Evolutionary conservation across 768 basidiomycete genomes (phyloP), one percentile per base, ranked within the genome.

Genomic region (Pholiota conissans): DNA sequence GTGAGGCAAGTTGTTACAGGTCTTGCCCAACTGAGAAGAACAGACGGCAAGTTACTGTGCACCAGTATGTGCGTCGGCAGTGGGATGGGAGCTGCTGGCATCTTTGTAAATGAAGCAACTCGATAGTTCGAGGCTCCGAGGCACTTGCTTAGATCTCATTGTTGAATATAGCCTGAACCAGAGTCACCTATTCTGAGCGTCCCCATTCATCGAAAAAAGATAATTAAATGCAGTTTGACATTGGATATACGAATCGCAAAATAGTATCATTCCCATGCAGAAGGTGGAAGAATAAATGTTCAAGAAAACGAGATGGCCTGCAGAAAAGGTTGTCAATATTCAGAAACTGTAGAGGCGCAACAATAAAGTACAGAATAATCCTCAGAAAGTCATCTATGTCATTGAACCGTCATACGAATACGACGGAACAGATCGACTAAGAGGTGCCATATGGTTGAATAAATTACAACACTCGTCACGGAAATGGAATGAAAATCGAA

Each of bases 381-480:
- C 84, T 91, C 90, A 91, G 86, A 79, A 82, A 85, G 80, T 81
- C 84, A 84, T 85, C 85, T 70, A 92, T 91, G 90, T 90, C 90
- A 91, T 82, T 84, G 82, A 84, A 74, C 32, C 81, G 56, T 59
- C 74, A 74, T 63, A 67, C 64, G 40, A 58, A 55, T 63, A 67
- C 59, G 59, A 59, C 60, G 65, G 63, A 65, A 57, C 84, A 85
- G 69, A 82, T 92, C 87, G 86, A 90, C 90, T 91, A 91, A 91
- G 90, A 92, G 90, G 90, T 91, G 89, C 90, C 90, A 92, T 84
- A 82, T 54, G 83, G 87, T 78, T 79, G 74, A 71, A 74, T 67
- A 67, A 58, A 56, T 61, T 78, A 83, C 89, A 90, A 91, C 89
- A 82, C 90, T 92, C 90, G 82, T 92, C 90, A 84, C 81, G 64